phyloP scores from a whole-genome alignment of 1,284 basidiomycete genomes.

The Irpex sp. region DNA sequence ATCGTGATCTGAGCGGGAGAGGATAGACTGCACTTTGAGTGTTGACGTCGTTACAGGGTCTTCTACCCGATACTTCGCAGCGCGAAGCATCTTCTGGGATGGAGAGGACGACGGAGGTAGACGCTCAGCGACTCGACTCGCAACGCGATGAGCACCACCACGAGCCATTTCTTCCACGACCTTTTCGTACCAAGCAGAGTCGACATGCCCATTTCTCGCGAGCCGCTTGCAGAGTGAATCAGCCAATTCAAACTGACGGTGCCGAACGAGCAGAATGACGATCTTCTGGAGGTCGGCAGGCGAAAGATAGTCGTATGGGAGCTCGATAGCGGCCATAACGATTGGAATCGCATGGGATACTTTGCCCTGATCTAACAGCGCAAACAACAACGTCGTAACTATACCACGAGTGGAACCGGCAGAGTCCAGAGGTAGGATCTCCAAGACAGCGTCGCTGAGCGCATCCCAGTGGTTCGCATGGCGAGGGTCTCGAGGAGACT shows the following conservation, averaged over 20 bases:
- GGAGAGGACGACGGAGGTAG: neutral
- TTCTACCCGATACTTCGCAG: neutral
- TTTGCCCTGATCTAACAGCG: neutral
- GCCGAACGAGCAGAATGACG: neutral
- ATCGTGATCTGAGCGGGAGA: neutral
- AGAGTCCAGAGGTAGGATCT: neutral
- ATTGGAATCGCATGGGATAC: neutral
- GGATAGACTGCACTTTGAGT: neutral
- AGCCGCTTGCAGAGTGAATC: neutral
- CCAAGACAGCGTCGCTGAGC: neutral
- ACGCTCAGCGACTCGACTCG: neutral
- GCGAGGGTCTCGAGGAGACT: neutral
- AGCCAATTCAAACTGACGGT: constrained; percentile 4
- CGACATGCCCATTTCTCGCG: neutral
- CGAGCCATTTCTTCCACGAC: neutral
- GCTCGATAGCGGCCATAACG: neutral
- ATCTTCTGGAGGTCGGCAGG: neutral
- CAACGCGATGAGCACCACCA: neutral
- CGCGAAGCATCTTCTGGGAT: neutral
- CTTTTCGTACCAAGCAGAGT: neutral
- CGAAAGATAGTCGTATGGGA: neutral
- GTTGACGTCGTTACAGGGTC: neutral
- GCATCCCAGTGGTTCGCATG: neutral
- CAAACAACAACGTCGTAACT: neutral
- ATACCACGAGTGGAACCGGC: neutral